Evolutionary conservation across 129 eudicot species (phyloP).

Genomic region (Flaveria bidentis): DNA sequence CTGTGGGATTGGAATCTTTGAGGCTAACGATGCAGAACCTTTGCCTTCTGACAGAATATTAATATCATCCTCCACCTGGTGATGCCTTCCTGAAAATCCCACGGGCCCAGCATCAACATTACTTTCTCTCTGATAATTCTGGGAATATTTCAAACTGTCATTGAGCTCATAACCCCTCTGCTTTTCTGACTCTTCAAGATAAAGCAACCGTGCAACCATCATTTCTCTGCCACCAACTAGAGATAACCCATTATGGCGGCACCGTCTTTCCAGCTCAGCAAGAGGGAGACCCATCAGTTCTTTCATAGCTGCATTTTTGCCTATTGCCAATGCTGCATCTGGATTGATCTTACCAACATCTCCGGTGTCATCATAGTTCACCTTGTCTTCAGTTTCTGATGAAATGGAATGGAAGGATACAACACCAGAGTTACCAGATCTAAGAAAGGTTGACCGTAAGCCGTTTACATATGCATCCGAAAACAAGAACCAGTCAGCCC

Average conservation of each 20-base stretch:
- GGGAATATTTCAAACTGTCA: conserved; percentile 70
- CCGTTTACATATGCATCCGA: conserved; percentile 98
- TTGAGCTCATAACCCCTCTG: conserved; percentile 74
- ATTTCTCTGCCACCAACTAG: conserved; percentile 89
- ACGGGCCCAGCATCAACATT: conserved; percentile 46
- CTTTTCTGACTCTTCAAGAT: conserved; percentile 92
- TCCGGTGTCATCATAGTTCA: conserved; percentile 42
- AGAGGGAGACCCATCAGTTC: conserved; percentile 83
- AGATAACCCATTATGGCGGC: conserved; percentile 91
- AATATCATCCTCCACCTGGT: conserved; percentile 50
- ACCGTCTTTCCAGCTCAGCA: conserved; percentile 91
- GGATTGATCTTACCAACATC: conserved; percentile 50
- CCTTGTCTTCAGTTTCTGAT: conserved; percentile 61
- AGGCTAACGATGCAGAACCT: conserved; percentile 39
- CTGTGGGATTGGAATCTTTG: conserved; percentile 49
- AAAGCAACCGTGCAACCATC: conserved; percentile 92
- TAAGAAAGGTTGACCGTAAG: conserved; percentile 84
- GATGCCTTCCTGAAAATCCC: conserved; percentile 53
- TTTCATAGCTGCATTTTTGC: conserved; percentile 83
- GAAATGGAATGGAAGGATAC: conserved; percentile 75
- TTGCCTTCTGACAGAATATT: conserved; percentile 35
- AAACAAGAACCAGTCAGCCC: conserved; percentile 99
- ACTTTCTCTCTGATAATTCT: conserved; percentile 49
- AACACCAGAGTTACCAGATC: conserved; percentile 79
- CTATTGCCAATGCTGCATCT: conserved; percentile 97